Base-by-base conservation (phyloP, 768 basidiomycete genomes). In the Sporobolomyces phaffii region DNA sequence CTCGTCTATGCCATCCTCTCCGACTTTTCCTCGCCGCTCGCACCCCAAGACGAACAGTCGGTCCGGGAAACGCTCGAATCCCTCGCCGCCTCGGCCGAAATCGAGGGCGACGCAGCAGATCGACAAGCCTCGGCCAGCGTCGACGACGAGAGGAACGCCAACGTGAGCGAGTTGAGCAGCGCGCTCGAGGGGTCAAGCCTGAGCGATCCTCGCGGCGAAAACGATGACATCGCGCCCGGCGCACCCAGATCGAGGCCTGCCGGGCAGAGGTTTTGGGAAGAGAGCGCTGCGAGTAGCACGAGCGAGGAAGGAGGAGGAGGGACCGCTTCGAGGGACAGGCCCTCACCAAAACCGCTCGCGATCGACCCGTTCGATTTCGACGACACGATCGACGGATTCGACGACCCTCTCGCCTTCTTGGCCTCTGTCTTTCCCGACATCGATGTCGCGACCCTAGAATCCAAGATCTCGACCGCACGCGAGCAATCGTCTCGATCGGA, bases 331-430 rank as follows among this genome's bases (percentile, higher is more conserved):
- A 40, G 36, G 36, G 64, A 64, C 62, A 29, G 49, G 18, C 34
- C 15, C 22, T 44, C 47, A 14, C 45, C 47, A 14, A 15, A 47
- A 56, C 50, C 45, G 15, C 14, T 31, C 47, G n/a, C 52, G 52
- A 5, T 50, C 49, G 61, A 51, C 17, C 60, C 48, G 26, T 60
- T 41, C 34, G 59, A 49, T 4, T 60, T 41, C 20, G 48, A 60
- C 33, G 43, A 40, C 15, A 43, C 49, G 29, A 41, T 44, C 49
- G 51, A 58, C 20, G 64, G 56, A 22, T 29, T 33, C 38, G 65
- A 71, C 48, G 70, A 71, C 31, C 70, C 70, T 34, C 58, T 71
- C 52, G 65, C 62, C 10, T 71, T 71, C 65, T 48, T 71, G 36
- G 65, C 59, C 10, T 50, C 52, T 31, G 65, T 71, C 29, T 71